Evolutionary conservation across 2,329 filamentous ascomycete species (phyloP).

Genomic region (Lachnellula willkommii): DNA sequence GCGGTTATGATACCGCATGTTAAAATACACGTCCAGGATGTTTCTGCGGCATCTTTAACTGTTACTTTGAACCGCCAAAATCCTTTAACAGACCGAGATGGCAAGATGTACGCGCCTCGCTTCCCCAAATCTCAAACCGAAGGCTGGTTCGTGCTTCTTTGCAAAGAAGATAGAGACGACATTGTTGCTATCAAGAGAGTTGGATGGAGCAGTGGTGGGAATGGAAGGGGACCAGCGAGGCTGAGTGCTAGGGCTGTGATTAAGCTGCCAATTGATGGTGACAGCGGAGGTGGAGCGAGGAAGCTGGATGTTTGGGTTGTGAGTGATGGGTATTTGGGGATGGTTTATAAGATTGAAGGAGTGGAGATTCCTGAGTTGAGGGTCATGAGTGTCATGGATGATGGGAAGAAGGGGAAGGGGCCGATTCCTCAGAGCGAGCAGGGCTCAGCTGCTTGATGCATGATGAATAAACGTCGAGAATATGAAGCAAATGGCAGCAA

Average conservation of each 20-base stretch:
- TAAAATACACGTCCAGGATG: constrained; percentile 52
- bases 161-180: constrained; percentile 63
- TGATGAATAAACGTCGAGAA: no score
- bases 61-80: constrained; percentile 65
- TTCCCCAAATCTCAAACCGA: constrained; percentile 95
- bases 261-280: constrained; percentile 46
- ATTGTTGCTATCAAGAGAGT: constrained; percentile 82
- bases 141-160: constrained; percentile 82
- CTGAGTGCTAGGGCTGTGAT: constrained; percentile 53
- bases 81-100: constrained; percentile 56
- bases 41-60: constrained; percentile 58
- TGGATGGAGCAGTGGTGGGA: constrained; percentile 53
- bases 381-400: constrained; percentile 20
- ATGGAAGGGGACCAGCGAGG: constrained; percentile 26
- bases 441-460: no score
- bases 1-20: constrained; percentile 65
- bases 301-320: constrained; percentile 70
- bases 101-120: constrained; percentile 75
- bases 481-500: no score
- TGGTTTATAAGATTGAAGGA: constrained; percentile 43
- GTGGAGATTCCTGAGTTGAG: constrained; percentile 30
- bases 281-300: constrained; percentile 36
- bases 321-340: constrained; percentile 82
- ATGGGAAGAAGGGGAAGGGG: constrained; percentile 20
- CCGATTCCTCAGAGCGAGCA: background rate